A percentile compares a stretch with the other conserved stretches of the same genome.
These are phyloP conservation scores for Petunia secreta DNA, from an alignment of 257 asterid genomes.

Conservation along the genomic window DNA sequence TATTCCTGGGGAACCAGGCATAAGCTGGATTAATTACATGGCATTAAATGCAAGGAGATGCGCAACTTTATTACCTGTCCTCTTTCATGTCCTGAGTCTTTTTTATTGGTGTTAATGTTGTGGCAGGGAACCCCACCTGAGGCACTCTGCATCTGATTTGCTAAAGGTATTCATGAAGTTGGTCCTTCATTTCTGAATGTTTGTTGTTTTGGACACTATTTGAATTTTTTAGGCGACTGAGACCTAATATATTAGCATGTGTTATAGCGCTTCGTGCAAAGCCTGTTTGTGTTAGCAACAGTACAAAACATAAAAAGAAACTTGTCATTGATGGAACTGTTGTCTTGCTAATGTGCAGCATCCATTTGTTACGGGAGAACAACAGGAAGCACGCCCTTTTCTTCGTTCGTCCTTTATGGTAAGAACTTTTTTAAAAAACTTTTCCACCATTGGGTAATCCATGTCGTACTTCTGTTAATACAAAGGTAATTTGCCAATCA, in stretches of 20 bases:
- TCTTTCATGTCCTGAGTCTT: slow-evolving; percentile 24
- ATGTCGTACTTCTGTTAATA: neutral
- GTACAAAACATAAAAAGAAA: neutral
- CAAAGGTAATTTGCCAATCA: slow-evolving; percentile 30
- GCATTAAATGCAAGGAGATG: neutral
- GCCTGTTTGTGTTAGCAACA: neutral
- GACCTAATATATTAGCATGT: neutral
- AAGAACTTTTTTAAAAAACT: slow-evolving; percentile 39
- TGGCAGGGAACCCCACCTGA: slow-evolving; percentile 86
- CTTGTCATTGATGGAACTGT: neutral
- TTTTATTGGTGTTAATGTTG: slow-evolving; percentile 31
- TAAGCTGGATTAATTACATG: slow-evolving; percentile 25
- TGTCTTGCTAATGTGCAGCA: slow-evolving; percentile 60
- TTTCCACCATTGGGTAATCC: slow-evolving; percentile 21
- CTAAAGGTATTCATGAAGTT: slow-evolving; percentile 59
- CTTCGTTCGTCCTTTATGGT: slow-evolving; percentile 63
- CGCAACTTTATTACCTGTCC: slow-evolving; percentile 22
- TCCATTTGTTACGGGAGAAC: slow-evolving; percentile 88
- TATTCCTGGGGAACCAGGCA: neutral
- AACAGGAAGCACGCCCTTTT: slow-evolving; percentile 61
- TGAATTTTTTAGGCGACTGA: slow-evolving; percentile 6
- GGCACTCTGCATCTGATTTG: slow-evolving; percentile 86
- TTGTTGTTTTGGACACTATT: slow-evolving; percentile 5
- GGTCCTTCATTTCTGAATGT: slow-evolving; percentile 8
- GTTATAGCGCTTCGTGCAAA: neutral